A percentile compares a stretch with the other conserved stretches of the same genome.
Conservation (phyloP, 2,329 filamentous ascomycete species). For the Aspergillus pseudotamarii region DNA sequence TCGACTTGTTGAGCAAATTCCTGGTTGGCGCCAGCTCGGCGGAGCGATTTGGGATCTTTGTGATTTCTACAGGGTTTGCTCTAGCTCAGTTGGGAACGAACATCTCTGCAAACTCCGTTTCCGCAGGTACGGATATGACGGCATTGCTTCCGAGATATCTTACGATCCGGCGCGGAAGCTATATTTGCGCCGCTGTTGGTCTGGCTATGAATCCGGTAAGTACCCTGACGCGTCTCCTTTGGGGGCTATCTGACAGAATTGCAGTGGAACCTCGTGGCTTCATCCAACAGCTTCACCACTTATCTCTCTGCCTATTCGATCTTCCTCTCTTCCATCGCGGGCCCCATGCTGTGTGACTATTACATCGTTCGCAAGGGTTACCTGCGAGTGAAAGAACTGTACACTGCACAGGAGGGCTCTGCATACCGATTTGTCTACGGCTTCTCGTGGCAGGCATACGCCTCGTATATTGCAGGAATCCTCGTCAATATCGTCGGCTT, state of each 20-base stretch:
- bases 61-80: constrained; percentile 71
- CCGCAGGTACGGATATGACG: constrained; percentile 80
- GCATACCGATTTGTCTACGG: constrained; percentile 77
- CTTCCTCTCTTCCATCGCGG: constrained; percentile 89
- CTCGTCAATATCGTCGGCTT: constrained; percentile 92
- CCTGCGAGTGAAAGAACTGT: constrained; percentile 75
- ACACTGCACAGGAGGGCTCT: constrained; percentile 62
- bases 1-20: constrained; percentile 67
- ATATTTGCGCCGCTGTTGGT: constrained; percentile 78
- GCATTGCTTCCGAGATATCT: constrained; percentile 77
- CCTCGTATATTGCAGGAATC: constrained; percentile 80
- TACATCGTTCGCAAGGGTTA: constrained; percentile 83
- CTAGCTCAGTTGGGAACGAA: constrained; percentile 85
- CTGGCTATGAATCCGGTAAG: constrained; percentile 78
- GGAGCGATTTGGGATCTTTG: constrained; percentile 74
- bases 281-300: constrained; percentile 81
- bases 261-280: constrained; percentile 68
- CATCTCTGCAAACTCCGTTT: constrained; percentile 83
- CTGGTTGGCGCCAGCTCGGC: constrained; percentile 68
- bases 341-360: constrained; percentile 89
- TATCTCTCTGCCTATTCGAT: constrained; percentile 92
- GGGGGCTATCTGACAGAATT: constrained; percentile 3
- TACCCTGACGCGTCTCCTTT: background rate
- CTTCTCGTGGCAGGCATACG: constrained; percentile 81
- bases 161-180: constrained; percentile 84